Base-by-base conservation (phyloP, 495 filamentous ascomycete species). In the Xylaria venustula region DNA sequence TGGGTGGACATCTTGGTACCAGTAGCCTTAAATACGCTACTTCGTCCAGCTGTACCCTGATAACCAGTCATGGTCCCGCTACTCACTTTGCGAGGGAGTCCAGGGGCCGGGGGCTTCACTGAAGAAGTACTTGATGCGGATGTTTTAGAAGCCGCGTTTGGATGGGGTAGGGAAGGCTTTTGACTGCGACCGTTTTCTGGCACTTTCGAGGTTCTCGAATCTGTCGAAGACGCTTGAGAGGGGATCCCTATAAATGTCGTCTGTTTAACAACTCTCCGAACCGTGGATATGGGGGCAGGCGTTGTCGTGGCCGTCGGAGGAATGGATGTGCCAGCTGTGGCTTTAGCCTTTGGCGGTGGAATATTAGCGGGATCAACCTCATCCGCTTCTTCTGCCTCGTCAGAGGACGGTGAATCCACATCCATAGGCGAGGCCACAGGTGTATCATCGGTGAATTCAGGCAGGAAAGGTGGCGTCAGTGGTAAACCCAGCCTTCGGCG, bases 401-500 rank as follows among this genome's bases (percentile, higher is more conserved):
- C 54, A 26, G 55, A 45, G 28, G 34, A 11, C 14, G 15, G 30
- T 30, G 51, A 32, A 15, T 59, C 42, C 45, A 45, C 32, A 15
- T 48, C 49, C 0, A 30, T n/a, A n/a, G 42, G n/a, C 22, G 50
- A 42, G 8, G 30, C 19, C 6, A 51, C 7, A n/a, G 48, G 22
- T 12, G 22, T 17, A 11, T 65, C 60, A 1, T 25, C 37, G 22
- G 17, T 49, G 41, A 50, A 23, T 12, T 49, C 56, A 12, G 36
- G 54, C 6, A 51, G 50, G 3, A 61, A 59, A 6, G 71, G 71
- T 1, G 34, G 14, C 0, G 70, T 72, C 23, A 70, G 19, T 3
- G 67, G 58, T 23, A 76, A 42, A 2, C 76, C 75, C 11, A 77
- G 58, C 51, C 63, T 74, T 54, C 66, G 71, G 59, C 71, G 69